Conservation (phyloP, 352 stramenopile genomes). For the Globisporangium emineosum region DNA sequence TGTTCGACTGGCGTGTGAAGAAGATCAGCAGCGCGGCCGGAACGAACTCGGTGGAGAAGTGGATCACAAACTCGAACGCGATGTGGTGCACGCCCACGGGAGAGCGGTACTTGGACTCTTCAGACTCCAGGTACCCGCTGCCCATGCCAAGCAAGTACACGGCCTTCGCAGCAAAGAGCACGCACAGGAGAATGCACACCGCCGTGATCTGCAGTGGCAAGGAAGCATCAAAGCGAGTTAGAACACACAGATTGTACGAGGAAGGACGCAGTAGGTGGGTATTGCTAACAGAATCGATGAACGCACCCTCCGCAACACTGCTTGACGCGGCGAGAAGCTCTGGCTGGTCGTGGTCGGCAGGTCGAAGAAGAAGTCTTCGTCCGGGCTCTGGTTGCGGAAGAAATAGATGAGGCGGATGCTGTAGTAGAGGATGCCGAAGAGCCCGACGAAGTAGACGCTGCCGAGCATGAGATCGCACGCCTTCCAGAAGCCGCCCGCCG, state of each 20-base stretch:
- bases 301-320: slow-evolving; percentile 62
- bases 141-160: slow-evolving; percentile 75
- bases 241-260: slow-evolving; percentile 6
- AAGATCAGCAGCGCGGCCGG: slow-evolving; percentile 62
- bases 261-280: background rate
- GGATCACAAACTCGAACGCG: slow-evolving; percentile 66
- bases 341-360: slow-evolving; percentile 34
- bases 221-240: slow-evolving; percentile 4
- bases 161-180: slow-evolving; percentile 63
- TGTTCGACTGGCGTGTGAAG: slow-evolving; percentile 43
- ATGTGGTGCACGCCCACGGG: slow-evolving; percentile 68
- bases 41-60: slow-evolving; percentile 75
- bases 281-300: background rate
- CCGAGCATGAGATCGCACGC: slow-evolving; percentile 69
- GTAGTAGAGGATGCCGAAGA: slow-evolving; percentile 79
- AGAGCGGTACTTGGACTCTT: slow-evolving; percentile 57
- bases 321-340: slow-evolving; percentile 44
- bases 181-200: slow-evolving; percentile 67
- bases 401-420: slow-evolving; percentile 76
- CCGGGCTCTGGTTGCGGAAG: slow-evolving; percentile 65
- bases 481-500: slow-evolving; percentile 55
- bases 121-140: slow-evolving; percentile 52
- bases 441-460: slow-evolving; percentile 53
- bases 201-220: slow-evolving; percentile 53
- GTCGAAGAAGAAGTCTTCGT: slow-evolving; percentile 85